Evolutionary conservation across 176 grass and related monocot species (phyloP).

Genomic region (Carex littledalei): DNA sequence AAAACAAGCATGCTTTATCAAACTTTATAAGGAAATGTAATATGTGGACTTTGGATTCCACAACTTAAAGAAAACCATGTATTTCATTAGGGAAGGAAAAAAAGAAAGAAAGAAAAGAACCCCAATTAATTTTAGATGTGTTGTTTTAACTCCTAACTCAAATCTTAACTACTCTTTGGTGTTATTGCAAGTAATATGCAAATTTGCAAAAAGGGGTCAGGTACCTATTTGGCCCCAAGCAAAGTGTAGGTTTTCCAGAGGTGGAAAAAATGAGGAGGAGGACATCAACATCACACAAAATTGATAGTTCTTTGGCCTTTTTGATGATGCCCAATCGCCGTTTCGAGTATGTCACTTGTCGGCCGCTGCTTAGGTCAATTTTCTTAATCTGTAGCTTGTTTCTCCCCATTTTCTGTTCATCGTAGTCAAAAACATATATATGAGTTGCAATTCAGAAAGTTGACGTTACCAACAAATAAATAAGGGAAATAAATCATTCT

Average conservation of each 20-base stretch:
- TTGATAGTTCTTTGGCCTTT: slow-evolving; percentile 27
- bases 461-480: no score
- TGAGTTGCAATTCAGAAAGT: background rate
- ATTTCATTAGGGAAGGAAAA: background rate
- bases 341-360: slow-evolving; percentile 34
- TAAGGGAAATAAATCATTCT: no score
- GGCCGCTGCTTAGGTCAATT: background rate
- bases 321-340: slow-evolving; percentile 24
- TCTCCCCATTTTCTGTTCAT: slow-evolving; percentile 30
- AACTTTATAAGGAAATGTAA: background rate
- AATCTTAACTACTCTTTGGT: no score
- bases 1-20: background rate
- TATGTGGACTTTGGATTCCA: background rate
- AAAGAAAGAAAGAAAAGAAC: background rate
- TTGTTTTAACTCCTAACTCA: background rate
- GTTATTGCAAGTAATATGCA: background rate
- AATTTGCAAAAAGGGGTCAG: background rate
- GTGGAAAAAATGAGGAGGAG: slow-evolving; percentile 33
- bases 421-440: background rate
- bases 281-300: slow-evolving; percentile 30
- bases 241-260: slow-evolving; percentile 17
- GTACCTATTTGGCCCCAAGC: slow-evolving; percentile 10
- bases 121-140: background rate
- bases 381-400: slow-evolving; percentile 31
- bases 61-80: background rate